Evolutionary conservation across 805 yeast genomes (phyloP).

Genomic region (Zygoascus ofunaensis): DNA sequence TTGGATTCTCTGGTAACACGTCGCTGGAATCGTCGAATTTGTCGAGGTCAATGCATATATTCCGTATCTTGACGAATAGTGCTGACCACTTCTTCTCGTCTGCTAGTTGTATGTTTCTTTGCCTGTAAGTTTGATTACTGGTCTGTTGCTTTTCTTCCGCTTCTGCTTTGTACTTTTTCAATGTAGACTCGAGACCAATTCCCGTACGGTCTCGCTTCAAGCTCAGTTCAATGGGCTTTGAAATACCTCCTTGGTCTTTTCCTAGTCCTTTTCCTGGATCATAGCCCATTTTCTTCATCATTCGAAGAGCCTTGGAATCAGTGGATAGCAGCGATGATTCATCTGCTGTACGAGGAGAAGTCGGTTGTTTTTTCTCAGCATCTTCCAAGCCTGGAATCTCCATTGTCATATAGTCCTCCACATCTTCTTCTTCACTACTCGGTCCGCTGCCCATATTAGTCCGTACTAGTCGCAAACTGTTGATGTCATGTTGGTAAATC

Average conservation of each 20-base stretch:
- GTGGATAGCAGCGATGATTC: background rate
- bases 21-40: background rate
- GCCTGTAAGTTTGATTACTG: background rate
- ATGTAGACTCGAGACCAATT: conserved; percentile 9
- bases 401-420: conserved; percentile 28
- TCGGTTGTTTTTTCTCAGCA: conserved; percentile 1
- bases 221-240: conserved; percentile 4
- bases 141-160: conserved; percentile 6
- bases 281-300: conserved; percentile 56
- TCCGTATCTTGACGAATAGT: conserved; percentile 5
- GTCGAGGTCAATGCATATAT: conserved; percentile 16
- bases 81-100: conserved; percentile 1
- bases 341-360: background rate
- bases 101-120: background rate
- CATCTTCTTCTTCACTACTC: conserved; percentile 16
- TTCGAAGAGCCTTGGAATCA: conserved; percentile 26
- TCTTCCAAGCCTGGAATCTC: conserved; percentile 12
- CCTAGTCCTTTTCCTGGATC: conserved; percentile 41
- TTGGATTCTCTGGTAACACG: background rate
- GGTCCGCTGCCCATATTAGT: no score
- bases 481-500: no score
- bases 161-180: conserved; percentile 8
- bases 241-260: background rate
- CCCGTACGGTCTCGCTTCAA: conserved; percentile 11
- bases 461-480: no score